phyloP scores from a whole-genome alignment of 805 yeast species.

The Kuraishia piskuri region DNA sequence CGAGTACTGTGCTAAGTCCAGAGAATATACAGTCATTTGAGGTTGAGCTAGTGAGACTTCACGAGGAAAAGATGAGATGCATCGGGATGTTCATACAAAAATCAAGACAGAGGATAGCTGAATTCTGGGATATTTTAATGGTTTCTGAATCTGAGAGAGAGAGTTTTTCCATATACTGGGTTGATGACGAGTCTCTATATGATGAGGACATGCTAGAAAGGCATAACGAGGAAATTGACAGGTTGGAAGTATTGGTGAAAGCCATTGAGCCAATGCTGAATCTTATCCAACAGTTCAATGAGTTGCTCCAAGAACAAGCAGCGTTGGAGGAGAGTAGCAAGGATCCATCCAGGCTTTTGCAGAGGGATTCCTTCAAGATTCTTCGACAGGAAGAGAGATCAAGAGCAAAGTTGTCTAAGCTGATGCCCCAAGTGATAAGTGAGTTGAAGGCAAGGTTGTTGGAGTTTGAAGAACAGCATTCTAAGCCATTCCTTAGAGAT shows the following conservation, averaged over 20 bases:
- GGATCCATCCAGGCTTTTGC: constrained; percentile 71
- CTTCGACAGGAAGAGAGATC: constrained; percentile 72
- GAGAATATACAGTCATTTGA: constrained; percentile 41
- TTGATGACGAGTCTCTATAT: constrained; percentile 26
- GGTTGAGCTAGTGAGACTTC: constrained; percentile 47
- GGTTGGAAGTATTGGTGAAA: constrained; percentile 40
- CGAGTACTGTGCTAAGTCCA: constrained; percentile 39
- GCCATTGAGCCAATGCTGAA: constrained; percentile 46
- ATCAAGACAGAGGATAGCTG: constrained; percentile 48
- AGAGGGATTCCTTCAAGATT: constrained; percentile 71
- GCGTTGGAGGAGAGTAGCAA: constrained; percentile 61
- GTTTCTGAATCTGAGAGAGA: constrained; percentile 43
- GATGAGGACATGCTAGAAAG: constrained; percentile 53
- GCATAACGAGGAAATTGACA: constrained; percentile 56
- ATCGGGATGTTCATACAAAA: constrained; percentile 63
- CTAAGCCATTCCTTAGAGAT: constrained; percentile 30
- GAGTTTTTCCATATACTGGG: constrained; percentile 34
- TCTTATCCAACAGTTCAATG: constrained; percentile 45
- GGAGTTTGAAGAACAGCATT: constrained; percentile 34
- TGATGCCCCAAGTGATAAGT: constrained; percentile 55
- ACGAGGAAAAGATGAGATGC: constrained; percentile 49
- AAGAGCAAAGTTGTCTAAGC: constrained; percentile 57
- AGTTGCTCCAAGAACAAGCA: constrained; percentile 48
- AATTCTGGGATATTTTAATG: constrained; percentile 54
- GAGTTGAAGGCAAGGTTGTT: constrained; percentile 38